Conservation (phyloP, 2,329 filamentous ascomycete genomes). For the Cladosporium sp. region DNA sequence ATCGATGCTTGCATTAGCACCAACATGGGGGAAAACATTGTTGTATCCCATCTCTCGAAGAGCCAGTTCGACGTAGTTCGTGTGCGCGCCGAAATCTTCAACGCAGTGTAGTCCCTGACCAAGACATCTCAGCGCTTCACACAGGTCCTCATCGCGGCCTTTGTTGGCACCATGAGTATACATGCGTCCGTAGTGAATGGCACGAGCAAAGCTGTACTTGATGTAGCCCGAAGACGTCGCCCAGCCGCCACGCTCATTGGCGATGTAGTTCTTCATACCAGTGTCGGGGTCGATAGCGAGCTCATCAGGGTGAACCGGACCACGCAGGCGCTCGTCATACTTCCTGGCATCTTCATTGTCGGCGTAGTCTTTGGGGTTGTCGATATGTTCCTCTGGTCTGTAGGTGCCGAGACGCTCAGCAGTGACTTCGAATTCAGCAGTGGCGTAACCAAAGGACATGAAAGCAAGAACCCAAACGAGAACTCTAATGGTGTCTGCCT, state of each 20-base stretch:
- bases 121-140: constrained; percentile 46
- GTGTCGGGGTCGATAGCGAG: constrained; percentile 49
- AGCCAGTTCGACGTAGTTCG: constrained; percentile 52
- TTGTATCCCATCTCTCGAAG: constrained; percentile 47
- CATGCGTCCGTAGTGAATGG: constrained; percentile 45
- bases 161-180: constrained; percentile 42
- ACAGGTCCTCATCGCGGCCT: constrained; percentile 42
- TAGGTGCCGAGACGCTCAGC: constrained; percentile 47
- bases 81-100: constrained; percentile 52
- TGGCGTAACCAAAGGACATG: constrained; percentile 54
- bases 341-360: constrained; percentile 80
- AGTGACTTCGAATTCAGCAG: constrained; percentile 53
- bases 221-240: constrained; percentile 76
- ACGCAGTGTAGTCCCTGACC: constrained; percentile 51
- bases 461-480: constrained; percentile 53
- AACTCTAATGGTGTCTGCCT: constrained; percentile 50
- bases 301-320: constrained; percentile 57
- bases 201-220: constrained; percentile 40
- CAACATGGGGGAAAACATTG: constrained; percentile 51
- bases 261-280: constrained; percentile 99
- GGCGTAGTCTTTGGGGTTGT: constrained; percentile 59
- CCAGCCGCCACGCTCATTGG: constrained; percentile 82
- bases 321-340: constrained; percentile 75
- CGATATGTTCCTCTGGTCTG: constrained; percentile 52
- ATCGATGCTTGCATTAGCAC: constrained; percentile 41